phyloP scores from a whole-genome alignment of 108 stramenopile genomes.

The Cyclotella kingstonii region DNA sequence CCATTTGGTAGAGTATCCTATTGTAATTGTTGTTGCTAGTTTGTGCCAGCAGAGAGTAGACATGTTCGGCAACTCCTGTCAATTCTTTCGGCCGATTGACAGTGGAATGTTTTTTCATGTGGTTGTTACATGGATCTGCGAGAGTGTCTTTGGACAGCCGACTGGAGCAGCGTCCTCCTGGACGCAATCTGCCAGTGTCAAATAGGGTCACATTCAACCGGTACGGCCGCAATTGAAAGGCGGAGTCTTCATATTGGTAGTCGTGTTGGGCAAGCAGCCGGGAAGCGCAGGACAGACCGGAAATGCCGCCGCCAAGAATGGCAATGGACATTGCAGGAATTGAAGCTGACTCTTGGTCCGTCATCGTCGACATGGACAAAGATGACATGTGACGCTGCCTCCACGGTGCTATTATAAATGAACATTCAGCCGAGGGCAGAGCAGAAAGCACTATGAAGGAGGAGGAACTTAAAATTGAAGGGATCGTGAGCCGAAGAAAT shows the following conservation, averaged over 20 bases:
- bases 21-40: not conserved
- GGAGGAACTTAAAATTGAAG: too few relatives aligned
- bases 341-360: too few relatives aligned
- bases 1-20: conserved; percentile 9
- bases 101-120: too few relatives aligned
- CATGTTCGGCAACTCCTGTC: too few relatives aligned
- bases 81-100: too few relatives aligned
- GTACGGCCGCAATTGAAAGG: not conserved
- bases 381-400: too few relatives aligned
- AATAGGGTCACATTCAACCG: conserved; percentile 43
- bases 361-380: not conserved
- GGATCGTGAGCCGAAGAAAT: too few relatives aligned
- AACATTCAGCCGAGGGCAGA: too few relatives aligned
- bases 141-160: conserved; percentile 50
- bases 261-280: conserved; percentile 18
- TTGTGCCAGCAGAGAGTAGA: too few relatives aligned
- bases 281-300: conserved; percentile 71
- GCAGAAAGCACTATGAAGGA: too few relatives aligned
- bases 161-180: conserved; percentile 74
- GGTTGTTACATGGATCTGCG: too few relatives aligned
- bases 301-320: conserved; percentile 80
- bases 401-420: too few relatives aligned
- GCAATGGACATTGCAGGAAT: conserved; percentile 43
- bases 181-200: conserved; percentile 80
- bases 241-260: conserved; percentile 7